phyloP scores from a whole-genome alignment of 2,329 filamentous ascomycete species.

The Bretziella fagacearum region DNA sequence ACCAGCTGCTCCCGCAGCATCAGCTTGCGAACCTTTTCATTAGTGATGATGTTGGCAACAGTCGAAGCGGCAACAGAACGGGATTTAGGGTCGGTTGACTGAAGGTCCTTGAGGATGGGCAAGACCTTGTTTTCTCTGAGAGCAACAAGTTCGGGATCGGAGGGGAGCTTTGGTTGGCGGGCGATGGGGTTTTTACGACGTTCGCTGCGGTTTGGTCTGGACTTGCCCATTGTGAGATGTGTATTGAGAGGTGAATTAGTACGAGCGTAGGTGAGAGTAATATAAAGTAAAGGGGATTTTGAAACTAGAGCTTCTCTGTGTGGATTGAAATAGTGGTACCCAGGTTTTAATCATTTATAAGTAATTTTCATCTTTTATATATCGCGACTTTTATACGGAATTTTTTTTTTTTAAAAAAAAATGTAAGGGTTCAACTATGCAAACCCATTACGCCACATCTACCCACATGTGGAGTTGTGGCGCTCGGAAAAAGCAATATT shows the following conservation, averaged over 20 bases:
- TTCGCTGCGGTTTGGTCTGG: constrained; percentile 33
- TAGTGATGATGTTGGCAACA: constrained; percentile 44
- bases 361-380: neutral
- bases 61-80: constrained; percentile 41
- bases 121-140: constrained; percentile 47
- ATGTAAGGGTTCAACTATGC: neutral
- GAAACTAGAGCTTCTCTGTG: neutral
- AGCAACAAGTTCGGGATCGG: constrained; percentile 45
- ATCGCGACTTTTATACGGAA: neutral
- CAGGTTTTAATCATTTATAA: neutral
- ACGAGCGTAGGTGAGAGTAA: neutral
- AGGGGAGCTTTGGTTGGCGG: constrained; percentile 41
- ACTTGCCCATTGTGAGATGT: constrained; percentile 40
- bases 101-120: constrained; percentile 43
- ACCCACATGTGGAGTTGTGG: too few relatives aligned
- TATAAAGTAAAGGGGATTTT: neutral
- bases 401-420: neutral
- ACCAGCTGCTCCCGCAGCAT: constrained; percentile 51
- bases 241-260: neutral
- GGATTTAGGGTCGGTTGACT: constrained; percentile 41
- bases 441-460: neutral
- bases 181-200: constrained; percentile 38
- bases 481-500: too few relatives aligned
- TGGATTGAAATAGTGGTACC: neutral
- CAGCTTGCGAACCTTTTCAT: constrained; percentile 44